These are phyloP conservation scores for Alternaria rosae DNA, from an alignment of 2,329 filamentous ascomycete genomes.

Conservation along the genomic window DNA sequence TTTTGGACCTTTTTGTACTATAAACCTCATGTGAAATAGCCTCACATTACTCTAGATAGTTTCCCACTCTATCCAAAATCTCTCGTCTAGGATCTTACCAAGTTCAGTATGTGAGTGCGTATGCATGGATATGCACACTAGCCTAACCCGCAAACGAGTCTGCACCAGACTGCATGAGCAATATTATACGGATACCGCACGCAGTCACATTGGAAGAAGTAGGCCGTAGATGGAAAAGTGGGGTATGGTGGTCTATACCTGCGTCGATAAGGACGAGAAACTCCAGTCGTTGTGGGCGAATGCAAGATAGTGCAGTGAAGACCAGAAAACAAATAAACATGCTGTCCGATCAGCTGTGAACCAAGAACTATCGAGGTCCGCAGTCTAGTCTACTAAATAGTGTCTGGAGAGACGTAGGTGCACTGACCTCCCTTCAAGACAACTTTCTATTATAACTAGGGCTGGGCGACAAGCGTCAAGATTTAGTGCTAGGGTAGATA, in stretches of 20 bases:
- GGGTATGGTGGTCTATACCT: constrained; percentile 23
- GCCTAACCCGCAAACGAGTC: background rate
- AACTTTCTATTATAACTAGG: background rate
- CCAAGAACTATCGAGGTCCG: background rate
- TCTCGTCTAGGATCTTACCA: background rate
- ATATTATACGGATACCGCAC: constrained; percentile 13
- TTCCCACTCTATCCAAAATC: background rate
- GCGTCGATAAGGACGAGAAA: constrained; percentile 19
- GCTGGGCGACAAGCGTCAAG: background rate
- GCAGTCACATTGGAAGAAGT: constrained; percentile 20
- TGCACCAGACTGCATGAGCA: constrained; percentile 16
- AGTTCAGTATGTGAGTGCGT: constrained; percentile 9
- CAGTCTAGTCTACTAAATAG: background rate
- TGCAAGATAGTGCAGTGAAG: constrained; percentile 5
- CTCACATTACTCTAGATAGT: background rate
- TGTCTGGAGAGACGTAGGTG: background rate
- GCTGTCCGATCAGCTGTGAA: background rate
- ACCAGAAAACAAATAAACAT: constrained; percentile 4
- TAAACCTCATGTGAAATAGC: background rate
- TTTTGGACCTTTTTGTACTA: background rate
- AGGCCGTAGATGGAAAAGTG: constrained; percentile 16
- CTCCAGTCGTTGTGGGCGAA: background rate
- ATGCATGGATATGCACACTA: constrained; percentile 9
- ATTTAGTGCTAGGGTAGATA: background rate
- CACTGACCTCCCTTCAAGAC: background rate